Conservation (phyloP, 257 asterid species). For the Nicotiana undulata region DNA sequence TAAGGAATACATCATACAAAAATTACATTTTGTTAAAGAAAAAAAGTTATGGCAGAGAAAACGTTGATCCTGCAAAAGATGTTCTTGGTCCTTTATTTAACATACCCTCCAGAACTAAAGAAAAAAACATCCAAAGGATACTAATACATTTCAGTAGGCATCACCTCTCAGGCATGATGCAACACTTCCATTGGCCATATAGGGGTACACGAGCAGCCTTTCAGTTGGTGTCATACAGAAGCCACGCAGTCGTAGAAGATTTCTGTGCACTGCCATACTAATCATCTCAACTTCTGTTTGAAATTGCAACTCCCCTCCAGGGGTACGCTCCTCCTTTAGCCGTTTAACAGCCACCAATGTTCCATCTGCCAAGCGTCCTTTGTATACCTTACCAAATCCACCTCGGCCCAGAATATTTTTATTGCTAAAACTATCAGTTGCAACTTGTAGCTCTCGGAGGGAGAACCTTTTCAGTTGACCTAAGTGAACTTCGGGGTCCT, state of each 20-base stretch:
- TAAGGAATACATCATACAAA: background rate
- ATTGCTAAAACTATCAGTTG: slow-evolving; percentile 47
- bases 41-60: background rate
- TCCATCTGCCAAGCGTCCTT: slow-evolving; percentile 50
- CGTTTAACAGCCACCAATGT: slow-evolving; percentile 49
- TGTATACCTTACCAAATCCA: slow-evolving; percentile 50
- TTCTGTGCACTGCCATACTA: slow-evolving; percentile 49
- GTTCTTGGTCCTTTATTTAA: background rate
- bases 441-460: slow-evolving; percentile 46
- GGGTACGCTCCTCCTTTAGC: slow-evolving; percentile 48
- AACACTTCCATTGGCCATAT: slow-evolving; percentile 55
- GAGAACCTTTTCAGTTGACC: slow-evolving; percentile 50
- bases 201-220: slow-evolving; percentile 45
- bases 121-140: background rate
- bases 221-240: slow-evolving; percentile 57
- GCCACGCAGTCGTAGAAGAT: slow-evolving; percentile 47
- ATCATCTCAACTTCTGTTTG: slow-evolving; percentile 60
- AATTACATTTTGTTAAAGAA: background rate
- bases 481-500: slow-evolving; percentile 49
- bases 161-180: slow-evolving; percentile 51
- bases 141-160: background rate
- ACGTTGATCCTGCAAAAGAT: background rate
- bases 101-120: background rate
- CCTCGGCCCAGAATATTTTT: slow-evolving; percentile 50
- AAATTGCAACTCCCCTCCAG: slow-evolving; percentile 55